A percentile compares a stretch with the other conserved stretches of the same genome.
These are phyloP conservation scores for Martiniozyma abietophila DNA, from an alignment of 805 yeast species.

Conservation along the genomic window DNA sequence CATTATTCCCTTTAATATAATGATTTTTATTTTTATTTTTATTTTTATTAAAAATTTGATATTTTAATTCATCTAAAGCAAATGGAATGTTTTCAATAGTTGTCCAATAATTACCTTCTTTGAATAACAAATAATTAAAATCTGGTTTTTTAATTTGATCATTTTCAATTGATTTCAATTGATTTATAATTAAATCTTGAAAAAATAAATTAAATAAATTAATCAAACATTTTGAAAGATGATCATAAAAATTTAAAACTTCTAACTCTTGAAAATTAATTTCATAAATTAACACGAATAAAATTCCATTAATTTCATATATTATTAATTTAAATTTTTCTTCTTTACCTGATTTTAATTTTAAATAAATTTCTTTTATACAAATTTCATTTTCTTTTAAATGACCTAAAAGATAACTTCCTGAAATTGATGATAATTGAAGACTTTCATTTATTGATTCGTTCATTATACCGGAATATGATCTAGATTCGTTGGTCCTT, in stretches of 20 bases:
- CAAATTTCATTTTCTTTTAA: slow-evolving; percentile 15
- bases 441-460: slow-evolving; percentile 7
- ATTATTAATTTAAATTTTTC: slow-evolving; percentile 15
- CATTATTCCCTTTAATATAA: too few relatives aligned
- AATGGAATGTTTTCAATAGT: slow-evolving; percentile 23
- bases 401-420: slow-evolving; percentile 20
- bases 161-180: slow-evolving; percentile 15
- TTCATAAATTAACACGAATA: slow-evolving; percentile 18
- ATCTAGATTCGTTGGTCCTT: slow-evolving; percentile 7
- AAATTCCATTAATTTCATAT: slow-evolving; percentile 25
- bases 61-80: slow-evolving; percentile 2
- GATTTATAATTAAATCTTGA: slow-evolving; percentile 17
- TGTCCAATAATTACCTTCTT: slow-evolving; percentile 17
- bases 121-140: slow-evolving; percentile 20
- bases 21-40: too few relatives aligned
- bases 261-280: slow-evolving; percentile 2
- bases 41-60: too few relatives aligned
- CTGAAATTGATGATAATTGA: slow-evolving; percentile 12
- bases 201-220: slow-evolving; percentile 18
- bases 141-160: slow-evolving; percentile 8
- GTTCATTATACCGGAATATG: slow-evolving; percentile 1
- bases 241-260: slow-evolving; percentile 9
- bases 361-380: slow-evolving; percentile 12
- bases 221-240: slow-evolving; percentile 15
- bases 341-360: slow-evolving; percentile 1